Evolutionary conservation across 2,329 filamentous ascomycete species (phyloP).

Genomic region (Trichoderma oligosporum): DNA sequence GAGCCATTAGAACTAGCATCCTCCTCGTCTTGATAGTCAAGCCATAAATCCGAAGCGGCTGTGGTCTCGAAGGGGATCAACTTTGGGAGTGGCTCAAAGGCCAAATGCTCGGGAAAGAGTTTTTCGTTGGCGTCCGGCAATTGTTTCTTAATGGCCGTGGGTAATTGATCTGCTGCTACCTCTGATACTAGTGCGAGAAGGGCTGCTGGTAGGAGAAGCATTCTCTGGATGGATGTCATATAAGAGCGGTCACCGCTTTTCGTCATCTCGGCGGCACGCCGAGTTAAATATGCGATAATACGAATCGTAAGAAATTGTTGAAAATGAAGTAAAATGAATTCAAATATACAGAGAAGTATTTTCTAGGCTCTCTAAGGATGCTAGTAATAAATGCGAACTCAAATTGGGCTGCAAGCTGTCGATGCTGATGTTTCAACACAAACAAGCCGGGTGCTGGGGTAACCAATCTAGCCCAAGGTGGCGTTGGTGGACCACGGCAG

Average conservation of each 20-base stretch:
- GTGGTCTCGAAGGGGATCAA: conserved; percentile 31
- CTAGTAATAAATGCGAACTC: background rate
- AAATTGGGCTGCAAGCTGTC: background rate
- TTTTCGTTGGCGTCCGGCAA: conserved; percentile 66
- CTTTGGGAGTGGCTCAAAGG: conserved; percentile 38
- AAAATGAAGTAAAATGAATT: background rate
- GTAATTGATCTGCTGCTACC: conserved; percentile 32
- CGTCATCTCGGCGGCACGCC: background rate
- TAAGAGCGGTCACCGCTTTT: conserved; percentile 5
- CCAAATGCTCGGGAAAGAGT: conserved; percentile 66
- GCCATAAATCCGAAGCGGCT: conserved; percentile 30
- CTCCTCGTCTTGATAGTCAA: conserved; percentile 28
- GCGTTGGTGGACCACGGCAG: background rate
- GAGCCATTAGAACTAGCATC: conserved; percentile 22
- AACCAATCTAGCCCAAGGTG: background rate
- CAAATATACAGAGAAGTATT: background rate
- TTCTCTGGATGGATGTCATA: conserved; percentile 39
- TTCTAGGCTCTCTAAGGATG: background rate
- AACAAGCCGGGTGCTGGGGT: conserved; percentile 17
- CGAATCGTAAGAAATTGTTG: no score
- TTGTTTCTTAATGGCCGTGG: conserved; percentile 69
- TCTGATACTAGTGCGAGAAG: conserved; percentile 44
- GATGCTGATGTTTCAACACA: conserved; percentile 5
- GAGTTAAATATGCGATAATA: background rate
- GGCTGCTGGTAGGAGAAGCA: conserved; percentile 42